phyloP scores from a whole-genome alignment of 1,284 basidiomycete species.

The Trametes versicolor region DNA sequence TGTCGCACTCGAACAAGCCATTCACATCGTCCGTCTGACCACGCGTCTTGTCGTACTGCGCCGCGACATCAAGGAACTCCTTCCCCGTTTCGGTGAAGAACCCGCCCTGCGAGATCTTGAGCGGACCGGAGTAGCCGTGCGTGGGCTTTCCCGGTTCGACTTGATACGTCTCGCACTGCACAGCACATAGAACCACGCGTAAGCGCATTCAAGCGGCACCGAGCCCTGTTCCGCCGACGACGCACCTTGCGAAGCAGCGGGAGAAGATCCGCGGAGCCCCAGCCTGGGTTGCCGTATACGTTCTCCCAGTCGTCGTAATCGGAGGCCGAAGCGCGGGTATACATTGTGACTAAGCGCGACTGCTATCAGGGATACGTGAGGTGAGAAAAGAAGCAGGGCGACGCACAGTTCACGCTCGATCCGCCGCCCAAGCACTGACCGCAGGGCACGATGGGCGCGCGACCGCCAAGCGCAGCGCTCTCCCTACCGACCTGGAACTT shows the following conservation, averaged over 20 bases:
- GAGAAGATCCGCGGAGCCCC: slow-evolving; percentile 60
- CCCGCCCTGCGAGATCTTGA: slow-evolving; percentile 57
- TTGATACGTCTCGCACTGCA: slow-evolving; percentile 62
- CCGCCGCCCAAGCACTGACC: slow-evolving; percentile 68
- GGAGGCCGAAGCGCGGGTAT: slow-evolving; percentile 62
- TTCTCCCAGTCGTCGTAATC: slow-evolving; percentile 68
- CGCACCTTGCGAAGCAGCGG: slow-evolving; percentile 62
- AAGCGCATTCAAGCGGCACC: not conserved
- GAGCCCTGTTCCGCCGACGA: not conserved
- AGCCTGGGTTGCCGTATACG: slow-evolving; percentile 59
- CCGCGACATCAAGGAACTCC: slow-evolving; percentile 58
- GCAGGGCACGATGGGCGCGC: slow-evolving; percentile 51
- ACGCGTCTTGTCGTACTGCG: slow-evolving; percentile 51
- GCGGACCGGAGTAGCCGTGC: slow-evolving; percentile 64
- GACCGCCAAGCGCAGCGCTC: slow-evolving; percentile 54
- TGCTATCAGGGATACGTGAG: not conserved
- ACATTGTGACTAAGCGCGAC: slow-evolving; percentile 55
- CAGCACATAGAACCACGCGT: not conserved
- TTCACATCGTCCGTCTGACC: slow-evolving; percentile 38
- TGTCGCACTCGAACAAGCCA: slow-evolving; percentile 39
- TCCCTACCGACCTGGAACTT: slow-evolving; percentile 54
- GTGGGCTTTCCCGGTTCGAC: slow-evolving; percentile 43
- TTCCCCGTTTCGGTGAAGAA: slow-evolving; percentile 49
- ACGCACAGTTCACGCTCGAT: slow-evolving; percentile 65
- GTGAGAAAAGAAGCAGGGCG: not conserved